Percentiles rank a stretch among this genome's conserved stretches.
These are phyloP conservation scores for Penicillium odoratum DNA, from an alignment of 495 filamentous ascomycete species.

Conservation along the genomic window DNA sequence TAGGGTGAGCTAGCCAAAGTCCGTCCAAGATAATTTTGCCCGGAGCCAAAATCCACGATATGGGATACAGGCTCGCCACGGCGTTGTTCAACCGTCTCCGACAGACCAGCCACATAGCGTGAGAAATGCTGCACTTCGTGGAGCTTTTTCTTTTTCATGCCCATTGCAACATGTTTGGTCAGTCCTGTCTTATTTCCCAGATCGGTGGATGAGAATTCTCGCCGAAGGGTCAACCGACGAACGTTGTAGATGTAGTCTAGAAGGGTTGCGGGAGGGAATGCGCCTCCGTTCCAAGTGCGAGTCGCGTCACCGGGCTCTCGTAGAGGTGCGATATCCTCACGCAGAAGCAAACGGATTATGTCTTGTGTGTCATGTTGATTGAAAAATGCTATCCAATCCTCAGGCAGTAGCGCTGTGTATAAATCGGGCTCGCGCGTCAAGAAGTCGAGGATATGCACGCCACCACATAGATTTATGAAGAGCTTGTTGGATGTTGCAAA, in stretches of 20 bases:
- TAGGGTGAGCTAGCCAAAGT: slow-evolving; percentile 83
- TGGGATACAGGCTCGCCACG: slow-evolving; percentile 66
- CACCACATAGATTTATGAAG: slow-evolving; percentile 88
- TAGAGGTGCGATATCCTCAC: slow-evolving; percentile 59
- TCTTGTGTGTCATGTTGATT: slow-evolving; percentile 64
- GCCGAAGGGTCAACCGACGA: slow-evolving; percentile 63
- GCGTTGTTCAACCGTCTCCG: slow-evolving; percentile 56
- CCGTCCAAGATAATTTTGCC: slow-evolving; percentile 92
- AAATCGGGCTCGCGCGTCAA: slow-evolving; percentile 82
- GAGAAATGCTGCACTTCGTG: slow-evolving; percentile 80
- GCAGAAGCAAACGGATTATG: slow-evolving; percentile 75
- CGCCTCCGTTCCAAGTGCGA: slow-evolving; percentile 49
- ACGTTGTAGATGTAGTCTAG: slow-evolving; percentile 74
- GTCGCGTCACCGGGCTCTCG: slow-evolving; percentile 8
- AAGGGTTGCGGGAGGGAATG: slow-evolving; percentile 65
- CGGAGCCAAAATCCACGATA: slow-evolving; percentile 92
- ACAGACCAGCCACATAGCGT: slow-evolving; percentile 55
- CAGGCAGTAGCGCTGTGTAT: slow-evolving; percentile 70
- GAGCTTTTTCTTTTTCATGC: slow-evolving; percentile 95
- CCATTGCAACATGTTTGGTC: slow-evolving; percentile 70
- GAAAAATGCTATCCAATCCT: slow-evolving; percentile 80
- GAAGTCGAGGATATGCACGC: slow-evolving; percentile 94
- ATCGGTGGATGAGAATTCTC: slow-evolving; percentile 51
- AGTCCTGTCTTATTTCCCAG: slow-evolving; percentile 43
- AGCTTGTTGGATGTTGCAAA: slow-evolving; percentile 73